phyloP scores from a whole-genome alignment of 164 flowering plant genomes.

The Platanus orientalis region DNA sequence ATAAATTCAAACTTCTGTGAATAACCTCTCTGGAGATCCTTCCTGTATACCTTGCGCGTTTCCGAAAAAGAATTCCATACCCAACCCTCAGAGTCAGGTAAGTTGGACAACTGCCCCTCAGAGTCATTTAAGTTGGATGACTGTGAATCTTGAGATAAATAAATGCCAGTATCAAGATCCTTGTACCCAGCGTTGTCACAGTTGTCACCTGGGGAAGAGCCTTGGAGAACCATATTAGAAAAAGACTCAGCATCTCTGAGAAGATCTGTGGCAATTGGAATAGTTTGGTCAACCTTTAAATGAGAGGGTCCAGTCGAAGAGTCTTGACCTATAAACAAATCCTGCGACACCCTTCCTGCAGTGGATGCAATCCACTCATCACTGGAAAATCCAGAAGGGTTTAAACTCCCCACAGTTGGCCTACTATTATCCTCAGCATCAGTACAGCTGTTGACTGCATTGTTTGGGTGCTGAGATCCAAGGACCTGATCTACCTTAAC shows the following conservation, averaged over 20 bases:
- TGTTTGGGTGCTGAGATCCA: conserved; percentile 4
- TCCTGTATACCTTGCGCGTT: conserved; percentile 38
- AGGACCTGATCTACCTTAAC: neutral
- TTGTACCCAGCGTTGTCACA: neutral
- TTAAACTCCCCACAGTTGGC: neutral
- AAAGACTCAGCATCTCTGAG: conserved; percentile 9
- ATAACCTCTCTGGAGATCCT: conserved; percentile 42
- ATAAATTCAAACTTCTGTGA: conserved; percentile 46
- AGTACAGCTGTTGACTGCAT: conserved; percentile 1
- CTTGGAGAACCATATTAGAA: conserved; percentile 6
- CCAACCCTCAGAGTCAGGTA: conserved; percentile 42
- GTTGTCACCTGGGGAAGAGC: conserved; percentile 6
- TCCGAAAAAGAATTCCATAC: conserved; percentile 69
- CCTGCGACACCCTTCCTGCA: neutral
- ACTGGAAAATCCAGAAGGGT: neutral
- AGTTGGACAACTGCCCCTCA: conserved; percentile 13
- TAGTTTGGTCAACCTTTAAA: conserved; percentile 17
- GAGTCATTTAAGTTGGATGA: no score
- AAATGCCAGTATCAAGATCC: neutral
- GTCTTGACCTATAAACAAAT: conserved; percentile 7
- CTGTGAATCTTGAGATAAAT: conserved; percentile 6
- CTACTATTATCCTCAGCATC: conserved; percentile 1
- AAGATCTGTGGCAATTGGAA: conserved; percentile 23
- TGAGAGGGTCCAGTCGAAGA: conserved; percentile 4
- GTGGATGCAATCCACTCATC: conserved; percentile 5